Evolutionary conservation across 352 stramenopile genomes (phyloP), one percentile per base, ranked within the genome.

Genomic region (Blastocystis sp.): DNA sequence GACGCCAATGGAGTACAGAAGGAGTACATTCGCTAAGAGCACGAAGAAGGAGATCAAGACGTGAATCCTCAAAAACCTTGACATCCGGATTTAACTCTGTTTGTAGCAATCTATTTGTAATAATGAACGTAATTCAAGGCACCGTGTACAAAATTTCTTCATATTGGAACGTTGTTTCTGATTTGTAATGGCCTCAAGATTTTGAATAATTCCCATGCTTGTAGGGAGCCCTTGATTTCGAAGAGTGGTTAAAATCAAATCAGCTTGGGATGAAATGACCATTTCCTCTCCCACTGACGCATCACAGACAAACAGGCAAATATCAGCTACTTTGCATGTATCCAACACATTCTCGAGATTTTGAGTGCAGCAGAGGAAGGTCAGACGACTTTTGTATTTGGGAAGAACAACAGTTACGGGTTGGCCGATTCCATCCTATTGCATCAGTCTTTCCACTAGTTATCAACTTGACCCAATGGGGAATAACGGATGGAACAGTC

Each of bases 161-260:
- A 77, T 90, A 19, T 15, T 40, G n/a, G 27, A 15, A 13, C 89
- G 89, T 69, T 44, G 57, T 19, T 40, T 44, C 56, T 56, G 62
- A 11, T 57, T 91, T 44, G 91, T 89, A 51, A 92, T 89, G 13
- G 92, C n/a, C 27, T 62, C 93, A 24, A 95, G 91, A 48, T 93
- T 93, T 84, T 95, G 91, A 76, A 96, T 92, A 22, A 95, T 90
- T 22, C 94, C 94, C n/a, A 96, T 91, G 0, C 94, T 93, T 2
- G 94, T 94, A 0, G 95, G 95, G 35, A 98, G 88, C 40, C 96
- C 95, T 89, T 98, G 95, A 15, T 93, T 94, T 75, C 96, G 96
- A 62, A 98, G 91, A 1, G 95, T 94, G 62, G 93, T 95, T 66
- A 98, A 91, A 53, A 98, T 94, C 44, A 93, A 91, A 81, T 97